These are phyloP conservation scores for Casaregolazyma lundiana DNA, from an alignment of 1,139 yeast genomes.

Conservation along the genomic window DNA sequence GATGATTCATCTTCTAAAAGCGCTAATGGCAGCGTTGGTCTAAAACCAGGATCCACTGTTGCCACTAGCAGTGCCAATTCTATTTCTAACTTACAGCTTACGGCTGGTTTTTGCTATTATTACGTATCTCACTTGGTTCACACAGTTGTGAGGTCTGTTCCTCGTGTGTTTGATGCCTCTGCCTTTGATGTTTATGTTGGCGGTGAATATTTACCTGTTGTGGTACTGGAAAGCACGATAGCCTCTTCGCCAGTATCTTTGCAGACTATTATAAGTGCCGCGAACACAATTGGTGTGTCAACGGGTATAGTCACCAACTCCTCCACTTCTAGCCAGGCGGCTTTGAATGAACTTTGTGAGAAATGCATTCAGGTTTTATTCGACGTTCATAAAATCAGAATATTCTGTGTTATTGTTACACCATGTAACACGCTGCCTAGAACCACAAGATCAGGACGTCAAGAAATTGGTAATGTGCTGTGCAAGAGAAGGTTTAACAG, in stretches of 20 bases:
- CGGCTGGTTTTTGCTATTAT: slow-evolving; percentile 50
- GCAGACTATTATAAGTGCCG: slow-evolving; percentile 7
- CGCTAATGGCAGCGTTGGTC: slow-evolving; percentile 6
- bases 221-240: slow-evolving; percentile 79
- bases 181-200: slow-evolving; percentile 85
- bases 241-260: slow-evolving; percentile 38
- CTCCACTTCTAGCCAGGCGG: slow-evolving; percentile 31
- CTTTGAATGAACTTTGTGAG: slow-evolving; percentile 68
- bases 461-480: slow-evolving; percentile 90
- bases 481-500: slow-evolving; percentile 77
- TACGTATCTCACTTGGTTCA: slow-evolving; percentile 79
- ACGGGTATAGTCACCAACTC: not conserved
- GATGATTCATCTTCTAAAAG: not conserved
- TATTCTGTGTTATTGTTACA: slow-evolving; percentile 77
- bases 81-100: not conserved
- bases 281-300: not conserved
- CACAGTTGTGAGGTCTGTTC: slow-evolving; percentile 76
- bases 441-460: slow-evolving; percentile 74
- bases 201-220: slow-evolving; percentile 80
- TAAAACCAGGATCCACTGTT: slow-evolving; percentile 1
- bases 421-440: slow-evolving; percentile 82
- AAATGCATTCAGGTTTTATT: slow-evolving; percentile 67
- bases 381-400: slow-evolving; percentile 67
- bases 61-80: not conserved
- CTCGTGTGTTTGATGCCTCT: slow-evolving; percentile 83